Evolutionary conservation across 345 rosid genomes (phyloP).

Genomic region (Rhodomyrtus tomentosa): DNA sequence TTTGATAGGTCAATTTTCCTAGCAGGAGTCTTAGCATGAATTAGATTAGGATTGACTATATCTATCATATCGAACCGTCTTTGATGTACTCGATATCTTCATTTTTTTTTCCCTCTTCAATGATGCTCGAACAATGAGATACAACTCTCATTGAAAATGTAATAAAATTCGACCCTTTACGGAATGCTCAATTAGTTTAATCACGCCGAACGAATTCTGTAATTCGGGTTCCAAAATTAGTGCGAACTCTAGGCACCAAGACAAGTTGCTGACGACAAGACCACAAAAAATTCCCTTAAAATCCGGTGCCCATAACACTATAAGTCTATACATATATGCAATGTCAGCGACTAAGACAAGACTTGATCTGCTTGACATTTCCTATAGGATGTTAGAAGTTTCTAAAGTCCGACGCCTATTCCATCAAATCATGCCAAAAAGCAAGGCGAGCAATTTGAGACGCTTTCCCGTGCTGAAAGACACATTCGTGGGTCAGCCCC

Average conservation of each 20-base stretch:
- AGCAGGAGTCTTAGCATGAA: background rate
- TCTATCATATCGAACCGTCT: background rate
- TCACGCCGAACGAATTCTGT: background rate
- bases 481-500: background rate
- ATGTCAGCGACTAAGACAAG: background rate
- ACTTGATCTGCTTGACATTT: background rate
- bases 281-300: background rate
- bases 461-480: background rate
- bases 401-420: background rate
- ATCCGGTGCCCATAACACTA: background rate
- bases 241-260: background rate
- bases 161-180: background rate
- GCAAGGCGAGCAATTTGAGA: background rate
- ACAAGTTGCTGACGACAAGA: background rate
- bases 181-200: background rate
- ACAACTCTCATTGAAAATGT: background rate
- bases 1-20: background rate
- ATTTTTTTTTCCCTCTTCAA: background rate
- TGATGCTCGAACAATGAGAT: background rate
- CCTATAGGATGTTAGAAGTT: background rate
- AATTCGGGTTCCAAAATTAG: background rate
- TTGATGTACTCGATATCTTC: background rate
- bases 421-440: background rate
- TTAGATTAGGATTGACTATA: background rate
- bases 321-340: no score